Evolutionary conservation across 768 basidiomycete genomes (phyloP).

Genomic region (Mycena indigotica): DNA sequence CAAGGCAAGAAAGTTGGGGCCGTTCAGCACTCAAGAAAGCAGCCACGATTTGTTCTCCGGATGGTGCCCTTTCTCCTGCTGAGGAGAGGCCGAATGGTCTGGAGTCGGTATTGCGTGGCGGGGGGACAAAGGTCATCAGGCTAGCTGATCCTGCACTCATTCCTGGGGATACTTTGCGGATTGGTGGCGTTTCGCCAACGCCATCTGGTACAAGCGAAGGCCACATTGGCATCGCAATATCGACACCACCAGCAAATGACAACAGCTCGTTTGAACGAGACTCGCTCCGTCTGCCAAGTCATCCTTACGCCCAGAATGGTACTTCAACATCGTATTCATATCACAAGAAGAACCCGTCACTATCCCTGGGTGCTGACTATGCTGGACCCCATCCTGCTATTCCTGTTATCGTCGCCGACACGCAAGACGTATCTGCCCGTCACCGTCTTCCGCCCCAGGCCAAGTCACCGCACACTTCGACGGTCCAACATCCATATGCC

Average conservation of each 20-base stretch:
- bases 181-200: constrained; percentile 28
- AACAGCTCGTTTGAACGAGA: constrained; percentile 27
- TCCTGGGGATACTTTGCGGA: constrained; percentile 27
- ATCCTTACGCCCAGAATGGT: constrained; percentile 54
- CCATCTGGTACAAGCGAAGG: constrained; percentile 32
- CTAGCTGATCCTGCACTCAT: constrained; percentile 45
- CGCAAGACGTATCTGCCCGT: constrained; percentile 32
- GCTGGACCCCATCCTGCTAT: constrained; percentile 39
- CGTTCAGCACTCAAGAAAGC: constrained; percentile 45
- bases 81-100: constrained; percentile 31
- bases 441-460: constrained; percentile 41
- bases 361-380: constrained; percentile 31
- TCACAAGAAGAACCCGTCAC: constrained; percentile 15
- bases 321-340: constrained; percentile 31
- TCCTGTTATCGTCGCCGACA: constrained; percentile 13
- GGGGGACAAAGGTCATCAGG: constrained; percentile 44
- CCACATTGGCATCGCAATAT: constrained; percentile 39
- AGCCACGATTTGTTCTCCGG: constrained; percentile 30
- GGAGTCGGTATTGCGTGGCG: constrained; percentile 42
- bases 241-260: constrained; percentile 34
- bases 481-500: constrained; percentile 50
- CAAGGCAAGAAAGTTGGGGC: constrained; percentile 46
- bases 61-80: constrained; percentile 19
- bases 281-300: constrained; percentile 39
- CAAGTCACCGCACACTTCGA: constrained; percentile 12